phyloP scores from a whole-genome alignment of 2,329 filamentous ascomycete genomes.

The Colletotrichum sp. region DNA sequence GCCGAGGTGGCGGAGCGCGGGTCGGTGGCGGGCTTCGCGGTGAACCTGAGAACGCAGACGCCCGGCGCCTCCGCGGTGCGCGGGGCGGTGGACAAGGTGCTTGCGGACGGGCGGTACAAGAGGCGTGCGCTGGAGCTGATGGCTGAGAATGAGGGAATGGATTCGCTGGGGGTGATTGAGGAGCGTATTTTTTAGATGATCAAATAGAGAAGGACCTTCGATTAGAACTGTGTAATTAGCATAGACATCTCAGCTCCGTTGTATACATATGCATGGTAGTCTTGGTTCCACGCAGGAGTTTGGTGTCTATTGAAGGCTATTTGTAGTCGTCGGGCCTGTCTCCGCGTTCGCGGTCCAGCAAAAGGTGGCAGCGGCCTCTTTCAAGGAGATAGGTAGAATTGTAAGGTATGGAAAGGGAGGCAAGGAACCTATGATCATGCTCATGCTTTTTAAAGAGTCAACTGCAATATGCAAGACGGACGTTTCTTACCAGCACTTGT shows the following conservation, averaged over 20 bases:
- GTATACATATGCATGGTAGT: neutral
- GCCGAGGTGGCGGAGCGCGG: neutral
- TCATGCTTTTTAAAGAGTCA: too few relatives aligned
- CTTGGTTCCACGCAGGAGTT: neutral
- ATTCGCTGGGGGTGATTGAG: neutral
- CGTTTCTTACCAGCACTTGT: too few relatives aligned
- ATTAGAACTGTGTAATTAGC: neutral
- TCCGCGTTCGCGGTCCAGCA: neutral
- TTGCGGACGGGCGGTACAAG: neutral
- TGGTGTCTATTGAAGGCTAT: neutral
- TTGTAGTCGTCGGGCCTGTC: neutral
- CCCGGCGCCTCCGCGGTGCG: neutral
- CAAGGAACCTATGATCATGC: too few relatives aligned
- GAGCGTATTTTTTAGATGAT: neutral
- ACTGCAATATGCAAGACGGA: too few relatives aligned
- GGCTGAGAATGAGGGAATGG: neutral
- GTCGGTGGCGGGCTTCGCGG: neutral
- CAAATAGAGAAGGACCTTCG: neutral
- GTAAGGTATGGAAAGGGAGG: too few relatives aligned
- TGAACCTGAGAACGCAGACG: neutral
- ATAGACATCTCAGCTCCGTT: neutral
- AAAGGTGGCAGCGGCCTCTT: neutral
- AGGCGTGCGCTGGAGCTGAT: neutral
- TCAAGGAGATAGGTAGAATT: too few relatives aligned
- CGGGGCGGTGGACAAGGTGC: neutral